These are phyloP conservation scores for Tricladium varicosporioides DNA, from an alignment of 2,329 filamentous ascomycete species.

Conservation along the genomic window DNA sequence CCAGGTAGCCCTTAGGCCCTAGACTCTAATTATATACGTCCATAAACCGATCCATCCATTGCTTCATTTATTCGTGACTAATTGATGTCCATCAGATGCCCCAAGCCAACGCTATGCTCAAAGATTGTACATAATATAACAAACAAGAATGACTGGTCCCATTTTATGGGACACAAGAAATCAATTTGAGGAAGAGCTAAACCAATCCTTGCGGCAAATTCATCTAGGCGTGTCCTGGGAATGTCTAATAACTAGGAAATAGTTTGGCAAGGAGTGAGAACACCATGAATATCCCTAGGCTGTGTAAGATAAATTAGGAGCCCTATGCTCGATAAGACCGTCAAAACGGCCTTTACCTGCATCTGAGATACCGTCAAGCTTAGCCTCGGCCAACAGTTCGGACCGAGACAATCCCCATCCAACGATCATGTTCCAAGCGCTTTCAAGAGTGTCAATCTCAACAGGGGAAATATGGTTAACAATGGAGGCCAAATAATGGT, in stretches of 20 bases:
- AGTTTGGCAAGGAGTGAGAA: background rate
- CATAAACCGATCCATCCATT: too few species aligned
- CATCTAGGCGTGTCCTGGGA: background rate
- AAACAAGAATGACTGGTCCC: background rate
- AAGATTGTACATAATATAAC: background rate
- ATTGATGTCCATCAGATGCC: slow-evolving; percentile 2
- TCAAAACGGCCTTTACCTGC: slow-evolving; percentile 30
- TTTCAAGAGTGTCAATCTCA: slow-evolving; percentile 26
- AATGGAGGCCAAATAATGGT: slow-evolving; percentile 25
- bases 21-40: too few species aligned
- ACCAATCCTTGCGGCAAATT: too few species aligned
- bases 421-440: slow-evolving; percentile 27
- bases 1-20: too few species aligned
- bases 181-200: too few species aligned
- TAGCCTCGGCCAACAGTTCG: slow-evolving; percentile 18
- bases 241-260: background rate
- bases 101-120: slow-evolving; percentile 11
- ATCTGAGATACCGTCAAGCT: slow-evolving; percentile 25
- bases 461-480: slow-evolving; percentile 25
- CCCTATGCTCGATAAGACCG: slow-evolving; percentile 25
- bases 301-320: background rate
- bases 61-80: background rate
- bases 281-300: background rate
- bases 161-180: too few species aligned
- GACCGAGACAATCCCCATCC: slow-evolving; percentile 20